phyloP scores from a whole-genome alignment of 1,284 basidiomycete genomes.

The Cutaneotrichosporon sp. region DNA sequence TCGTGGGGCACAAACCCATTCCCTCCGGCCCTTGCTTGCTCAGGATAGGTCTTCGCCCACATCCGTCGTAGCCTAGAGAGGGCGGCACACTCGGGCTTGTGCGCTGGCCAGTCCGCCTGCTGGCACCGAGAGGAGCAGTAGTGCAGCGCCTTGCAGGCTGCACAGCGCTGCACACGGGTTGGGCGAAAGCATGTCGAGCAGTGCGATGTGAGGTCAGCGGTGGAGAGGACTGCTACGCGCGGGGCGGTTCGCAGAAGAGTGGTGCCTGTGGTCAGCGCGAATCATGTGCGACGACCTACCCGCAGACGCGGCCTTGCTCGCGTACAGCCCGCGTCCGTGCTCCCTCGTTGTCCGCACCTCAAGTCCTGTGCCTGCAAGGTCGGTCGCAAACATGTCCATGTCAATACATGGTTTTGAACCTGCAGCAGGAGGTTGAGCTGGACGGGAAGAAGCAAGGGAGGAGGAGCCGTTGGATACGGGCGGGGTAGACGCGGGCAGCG shows the following conservation, averaged over 20 bases:
- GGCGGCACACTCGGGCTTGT: conserved; percentile 71
- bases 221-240: conserved; percentile 63
- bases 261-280: conserved; percentile 54
- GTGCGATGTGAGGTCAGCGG: conserved; percentile 53
- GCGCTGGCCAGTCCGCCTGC: conserved; percentile 65
- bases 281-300: too few relatives aligned
- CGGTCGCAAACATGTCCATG: background rate
- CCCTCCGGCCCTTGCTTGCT: conserved; percentile 15
- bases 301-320: too few relatives aligned
- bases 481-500: too few relatives aligned
- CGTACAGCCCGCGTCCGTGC: too few relatives aligned
- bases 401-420: background rate
- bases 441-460: background rate
- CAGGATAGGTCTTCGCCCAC: conserved; percentile 17
- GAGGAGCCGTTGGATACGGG: too few relatives aligned
- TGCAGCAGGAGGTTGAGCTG: background rate
- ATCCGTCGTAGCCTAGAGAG: conserved; percentile 49
- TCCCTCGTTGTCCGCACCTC: too few relatives aligned
- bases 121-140: conserved; percentile 74
- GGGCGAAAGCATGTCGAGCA: conserved; percentile 49
- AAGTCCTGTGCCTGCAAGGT: background rate
- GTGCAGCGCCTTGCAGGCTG: conserved; percentile 60
- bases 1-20: conserved; percentile 57
- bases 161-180: conserved; percentile 57
- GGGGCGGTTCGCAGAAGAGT: conserved; percentile 58